phyloP scores from a whole-genome alignment of 495 filamentous ascomycete genomes.

The Aspergillus sclerotiicarbonarius region DNA sequence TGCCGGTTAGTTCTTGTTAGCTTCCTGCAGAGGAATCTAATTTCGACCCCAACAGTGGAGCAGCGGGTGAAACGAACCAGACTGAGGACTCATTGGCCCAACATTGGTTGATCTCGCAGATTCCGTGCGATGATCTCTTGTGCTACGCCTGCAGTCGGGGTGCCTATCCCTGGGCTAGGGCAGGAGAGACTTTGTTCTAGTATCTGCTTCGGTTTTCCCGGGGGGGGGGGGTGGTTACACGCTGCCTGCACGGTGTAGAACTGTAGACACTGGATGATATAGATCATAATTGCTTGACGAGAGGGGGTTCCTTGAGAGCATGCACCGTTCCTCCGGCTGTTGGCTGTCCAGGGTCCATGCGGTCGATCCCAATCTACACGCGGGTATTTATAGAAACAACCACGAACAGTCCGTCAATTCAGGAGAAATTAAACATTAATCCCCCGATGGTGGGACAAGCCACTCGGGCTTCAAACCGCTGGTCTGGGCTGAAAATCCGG shows the following conservation, averaged over 20 bases:
- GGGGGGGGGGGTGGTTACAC: neutral
- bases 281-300: no score
- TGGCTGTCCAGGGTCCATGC: neutral
- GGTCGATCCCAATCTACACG: neutral
- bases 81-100: neutral
- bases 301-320: neutral
- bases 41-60: slow-evolving; percentile 8
- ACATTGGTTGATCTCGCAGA: slow-evolving; percentile 1
- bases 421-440: slow-evolving; percentile 1
- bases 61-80: slow-evolving; percentile 3
- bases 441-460: neutral
- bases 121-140: neutral
- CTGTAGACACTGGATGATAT: no score
- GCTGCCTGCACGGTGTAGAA: neutral
- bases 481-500: slow-evolving; percentile 1
- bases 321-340: neutral
- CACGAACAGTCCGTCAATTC: neutral
- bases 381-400: neutral
- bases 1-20: neutral
- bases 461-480: neutral
- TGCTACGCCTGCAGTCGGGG: neutral
- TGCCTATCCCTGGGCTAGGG: neutral
- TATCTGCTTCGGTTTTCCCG: neutral
- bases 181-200: no score
- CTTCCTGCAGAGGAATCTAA: neutral